Evolutionary conservation across 345 rosid genomes (phyloP), one percentile per base, ranked within the genome.

Genomic region (Trapa incisa): DNA sequence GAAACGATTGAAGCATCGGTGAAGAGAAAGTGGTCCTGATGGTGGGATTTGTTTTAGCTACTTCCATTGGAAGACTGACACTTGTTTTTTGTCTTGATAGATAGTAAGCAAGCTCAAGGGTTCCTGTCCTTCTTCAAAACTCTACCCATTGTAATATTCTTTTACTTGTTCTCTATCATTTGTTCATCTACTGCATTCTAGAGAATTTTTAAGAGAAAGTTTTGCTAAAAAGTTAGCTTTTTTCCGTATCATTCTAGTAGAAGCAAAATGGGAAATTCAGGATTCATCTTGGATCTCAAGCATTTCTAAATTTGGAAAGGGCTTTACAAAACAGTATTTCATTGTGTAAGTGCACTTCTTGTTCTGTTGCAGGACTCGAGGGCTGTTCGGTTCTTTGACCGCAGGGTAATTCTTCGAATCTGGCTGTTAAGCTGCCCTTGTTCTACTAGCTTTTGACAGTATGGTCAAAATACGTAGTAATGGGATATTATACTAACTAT

Each of bases 81-180:
- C 36, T 38, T 54, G 39, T 38, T 54, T 63, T 39, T 29, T 66
- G 35, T 66, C 32, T 63, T 67, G 67, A 35, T 56, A 93, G 97
- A 91, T 84, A 87, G 87, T 60, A 91, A 86, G 84, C 99, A 94
- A 76, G 92, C 99, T 71, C 95, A 87, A 75, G 99, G 99, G 74
- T 94, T 94, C 81, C 87, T 94, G 68, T 85, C 92, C 11, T 94
- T 94, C 85, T 94, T 87, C 87, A 94, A 85, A 84, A 84, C 88
- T 73, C 89, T 94, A 63, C 88, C 95, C 65, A 78, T 57, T 67
- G 99, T 94, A 84, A 82, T 87, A 36, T 41, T 65, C 35, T 13
- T 32, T 13, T 1, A 0, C 12, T 70, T 65, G 29, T 47, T 36
- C 16, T 65, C 66, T 29, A 16, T 42, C 36, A 54, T 16, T 60